phyloP scores from a whole-genome alignment of 2,329 filamentous ascomycete species.

The Aspergillus quadrilineatus region DNA sequence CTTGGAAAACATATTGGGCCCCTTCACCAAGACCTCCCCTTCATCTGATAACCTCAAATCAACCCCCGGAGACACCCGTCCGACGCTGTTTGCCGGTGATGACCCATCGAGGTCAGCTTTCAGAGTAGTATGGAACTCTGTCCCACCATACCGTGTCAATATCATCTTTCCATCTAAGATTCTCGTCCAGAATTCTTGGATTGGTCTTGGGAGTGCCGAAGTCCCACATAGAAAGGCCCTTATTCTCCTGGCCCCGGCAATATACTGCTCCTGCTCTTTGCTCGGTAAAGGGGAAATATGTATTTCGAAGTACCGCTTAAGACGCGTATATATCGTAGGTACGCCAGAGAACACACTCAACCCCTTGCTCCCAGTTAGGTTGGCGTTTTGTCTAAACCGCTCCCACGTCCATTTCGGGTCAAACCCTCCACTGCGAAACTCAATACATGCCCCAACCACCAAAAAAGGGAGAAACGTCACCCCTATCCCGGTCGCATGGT shows the following conservation, averaged over 20 bases:
- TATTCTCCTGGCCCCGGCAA: constrained; percentile 35
- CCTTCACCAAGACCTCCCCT: constrained; percentile 48
- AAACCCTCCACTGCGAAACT: constrained; percentile 46
- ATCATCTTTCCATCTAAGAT: constrained; percentile 32
- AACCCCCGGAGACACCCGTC: constrained; percentile 39
- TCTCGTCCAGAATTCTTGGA: constrained; percentile 51
- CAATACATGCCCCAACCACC: constrained; percentile 45
- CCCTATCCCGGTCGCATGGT: constrained; percentile 47
- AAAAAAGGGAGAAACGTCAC: constrained; percentile 48
- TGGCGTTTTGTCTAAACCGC: constrained; percentile 27
- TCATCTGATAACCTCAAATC: constrained; percentile 48
- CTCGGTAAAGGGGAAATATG: constrained; percentile 28
- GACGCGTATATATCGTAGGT: constrained; percentile 50
- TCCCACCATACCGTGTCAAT: constrained; percentile 46
- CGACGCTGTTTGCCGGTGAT: constrained; percentile 28
- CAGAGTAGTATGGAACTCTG: constrained; percentile 46
- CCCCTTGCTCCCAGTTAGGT: constrained; percentile 32
- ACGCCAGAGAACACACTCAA: constrained; percentile 50
- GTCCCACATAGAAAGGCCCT: constrained; percentile 38
- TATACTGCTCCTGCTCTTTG: constrained; percentile 36
- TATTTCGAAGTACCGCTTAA: constrained; percentile 44
- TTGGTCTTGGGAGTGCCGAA: constrained; percentile 50
- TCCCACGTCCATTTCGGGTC: constrained; percentile 46
- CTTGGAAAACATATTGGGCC: constrained; percentile 40
- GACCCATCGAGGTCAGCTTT: constrained; percentile 38